A percentile compares a stretch with the other conserved stretches of the same genome.
Conservation (phyloP, 345 rosid species). For the Pugionium dolabratum region DNA sequence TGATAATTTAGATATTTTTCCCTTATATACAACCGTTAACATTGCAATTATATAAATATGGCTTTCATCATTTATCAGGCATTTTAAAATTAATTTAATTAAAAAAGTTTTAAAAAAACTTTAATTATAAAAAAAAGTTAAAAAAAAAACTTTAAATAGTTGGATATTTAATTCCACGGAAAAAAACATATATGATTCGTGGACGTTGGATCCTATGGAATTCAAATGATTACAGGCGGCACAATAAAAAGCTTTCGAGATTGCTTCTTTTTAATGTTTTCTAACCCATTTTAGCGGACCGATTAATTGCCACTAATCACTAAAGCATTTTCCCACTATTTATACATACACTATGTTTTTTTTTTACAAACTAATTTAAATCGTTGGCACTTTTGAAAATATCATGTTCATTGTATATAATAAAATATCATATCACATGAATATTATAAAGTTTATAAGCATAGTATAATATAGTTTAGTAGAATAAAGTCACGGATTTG, state of each 20-base stretch:
- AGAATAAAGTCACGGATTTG: not conserved
- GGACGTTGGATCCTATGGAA: slow-evolving; percentile 40
- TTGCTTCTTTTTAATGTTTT: slow-evolving; percentile 25
- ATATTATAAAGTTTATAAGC: not conserved
- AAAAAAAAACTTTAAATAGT: too few relatives aligned
- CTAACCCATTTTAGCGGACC: slow-evolving; percentile 23
- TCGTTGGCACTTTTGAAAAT: too few relatives aligned
- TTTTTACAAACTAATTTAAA: not conserved
- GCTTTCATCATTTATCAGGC: not conserved
- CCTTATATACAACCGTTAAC: not conserved
- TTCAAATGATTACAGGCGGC: slow-evolving; percentile 45
- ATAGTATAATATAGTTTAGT: too few relatives aligned
- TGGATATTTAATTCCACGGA: too few relatives aligned
- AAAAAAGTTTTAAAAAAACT: too few relatives aligned
- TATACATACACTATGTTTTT: not conserved
- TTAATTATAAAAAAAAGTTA: too few relatives aligned
- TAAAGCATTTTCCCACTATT: not conserved
- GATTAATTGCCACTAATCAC: slow-evolving; percentile 11
- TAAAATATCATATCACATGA: not conserved
- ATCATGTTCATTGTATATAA: too few relatives aligned
- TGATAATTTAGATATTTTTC: not conserved
- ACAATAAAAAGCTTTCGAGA: slow-evolving; percentile 27
- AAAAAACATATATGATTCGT: not conserved
- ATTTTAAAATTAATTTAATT: too few relatives aligned
- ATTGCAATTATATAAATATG: not conserved